Base-by-base conservation (phyloP, 164 flowering plant genomes). In the Vitis cinerea region DNA sequence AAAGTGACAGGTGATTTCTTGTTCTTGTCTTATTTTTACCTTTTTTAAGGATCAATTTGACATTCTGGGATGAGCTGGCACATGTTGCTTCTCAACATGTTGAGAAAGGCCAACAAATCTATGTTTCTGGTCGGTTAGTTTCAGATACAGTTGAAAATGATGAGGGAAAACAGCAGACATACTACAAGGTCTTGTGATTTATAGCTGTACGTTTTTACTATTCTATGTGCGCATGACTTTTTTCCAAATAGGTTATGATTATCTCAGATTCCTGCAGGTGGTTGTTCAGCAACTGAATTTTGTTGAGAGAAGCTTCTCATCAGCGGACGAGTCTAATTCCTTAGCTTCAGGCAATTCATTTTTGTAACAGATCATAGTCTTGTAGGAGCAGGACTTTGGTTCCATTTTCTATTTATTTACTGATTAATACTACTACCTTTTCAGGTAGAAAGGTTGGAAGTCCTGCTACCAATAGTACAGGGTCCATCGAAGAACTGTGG, bases 61-160 rank as follows among this genome's bases (percentile, higher is more conserved):
- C 96, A 56, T 89, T 94, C 59, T 94, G 97, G 98, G 88, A 94
- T 75, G 97, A 92, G 66, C 74, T 92, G 83, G 98, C 98, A 50
- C 82, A 86, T 70, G 71, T 82, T 70, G 96, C 98, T 59, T 80
- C 37, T 78, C 90, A 90, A 79, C 97, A 92, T 77, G 79, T 94
- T 16, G 84, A 92, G 81, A 94, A 90, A 82, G 97, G 98, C 16
- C 78, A 88, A 1, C 96, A 84, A 44, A 81, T 94, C 70, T 83
- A 86, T 79, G 88, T 92, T 61, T 77, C 86, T 60, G 97, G 98
- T 23, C 87, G 96, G 27, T 84, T 94, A 55, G 83, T 90, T 48
- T 79, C 93, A 59, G 96, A 92, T 75, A 78, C 78, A 3, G 86
- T 90, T 76, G 90, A 87, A 75, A 73, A 56, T 71, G 91, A 88